Evolutionary conservation across 768 basidiomycete genomes (phyloP), one percentile per base, ranked within the genome.

Genomic region (Leucocoprinus birnbaumii): DNA sequence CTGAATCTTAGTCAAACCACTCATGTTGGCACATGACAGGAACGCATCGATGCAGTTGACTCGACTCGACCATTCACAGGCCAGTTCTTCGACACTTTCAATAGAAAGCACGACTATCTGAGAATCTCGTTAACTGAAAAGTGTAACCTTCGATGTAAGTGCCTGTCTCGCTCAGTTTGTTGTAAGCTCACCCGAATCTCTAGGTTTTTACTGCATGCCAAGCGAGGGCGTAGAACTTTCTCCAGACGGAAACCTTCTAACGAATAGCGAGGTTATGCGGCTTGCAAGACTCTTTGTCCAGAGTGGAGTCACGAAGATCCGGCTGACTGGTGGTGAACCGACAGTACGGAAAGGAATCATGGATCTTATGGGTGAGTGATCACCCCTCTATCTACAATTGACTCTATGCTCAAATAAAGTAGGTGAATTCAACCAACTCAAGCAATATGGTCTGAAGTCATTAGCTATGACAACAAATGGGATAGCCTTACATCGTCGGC

Each of bases 131-230:
- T 94, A 34, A 94, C 92, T 0, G 93, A 94, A 67, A 76, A 82
- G 57, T 95, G 93, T 70, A 95, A 94, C 72, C 73, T 95, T 53
- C 80, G 93, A 70, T 94, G 93, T 89, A 58, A 31, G 72, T 63
- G 41, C 21, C 43, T n/a, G 43, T 11, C 59, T 35, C 5, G 4
- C 16, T 8, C n/a, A 27, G 47, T 2, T 31, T 13, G 27, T 5
- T 5, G 6, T 14, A 11, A 11, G 18, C 47, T 31, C 9, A 31
- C 31, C 19, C 9, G 21, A 35, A 27, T 7, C 19, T 34, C 8
- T 58, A 94, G 90, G 91, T 61, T 92, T 92, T 62, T 95, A 95
- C 66, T 94, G 91, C 63, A 95, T 94, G 92, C 92, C 91, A 2
- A 81, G 77, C 50, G 84, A 88, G 63, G 91, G 91, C 27, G 72